phyloP scores from a whole-genome alignment of 495 filamentous ascomycete species.

The Neohortaea acidophila region DNA sequence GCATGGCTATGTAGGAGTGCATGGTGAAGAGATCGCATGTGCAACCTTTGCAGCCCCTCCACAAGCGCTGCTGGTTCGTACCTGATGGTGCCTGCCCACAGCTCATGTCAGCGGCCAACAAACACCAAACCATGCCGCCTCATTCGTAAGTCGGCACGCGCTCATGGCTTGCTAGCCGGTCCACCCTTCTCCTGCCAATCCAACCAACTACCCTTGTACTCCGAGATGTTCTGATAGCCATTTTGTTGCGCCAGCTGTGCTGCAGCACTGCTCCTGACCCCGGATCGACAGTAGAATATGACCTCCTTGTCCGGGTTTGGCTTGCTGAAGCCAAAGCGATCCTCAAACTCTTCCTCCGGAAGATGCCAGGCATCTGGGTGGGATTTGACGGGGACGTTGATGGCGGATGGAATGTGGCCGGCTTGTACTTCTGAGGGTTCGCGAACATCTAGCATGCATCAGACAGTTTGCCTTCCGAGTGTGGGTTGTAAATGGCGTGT shows the following conservation, averaged over 20 bases:
- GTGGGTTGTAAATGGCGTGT: not conserved
- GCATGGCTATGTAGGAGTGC: no score
- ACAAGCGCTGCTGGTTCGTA: no score
- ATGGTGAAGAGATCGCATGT: no score
- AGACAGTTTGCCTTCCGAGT: not conserved
- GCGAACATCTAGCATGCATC: slow-evolving; percentile 52
- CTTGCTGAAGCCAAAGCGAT: slow-evolving; percentile 51
- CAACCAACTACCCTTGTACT: slow-evolving; percentile 80
- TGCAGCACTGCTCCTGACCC: slow-evolving; percentile 67
- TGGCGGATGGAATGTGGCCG: slow-evolving; percentile 62
- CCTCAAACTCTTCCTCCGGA: slow-evolving; percentile 57
- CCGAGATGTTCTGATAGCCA: slow-evolving; percentile 58
- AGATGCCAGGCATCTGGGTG: slow-evolving; percentile 67
- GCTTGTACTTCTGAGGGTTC: slow-evolving; percentile 61
- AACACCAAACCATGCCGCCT: no score
- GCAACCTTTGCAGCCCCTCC: no score
- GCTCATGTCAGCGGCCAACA: no score
- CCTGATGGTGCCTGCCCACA: no score
- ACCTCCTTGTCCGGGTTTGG: slow-evolving; percentile 42
- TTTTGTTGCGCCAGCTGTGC: slow-evolving; percentile 61
- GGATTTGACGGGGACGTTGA: slow-evolving; percentile 64
- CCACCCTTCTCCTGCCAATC: slow-evolving; percentile 69
- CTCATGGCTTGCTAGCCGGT: slow-evolving; percentile 1
- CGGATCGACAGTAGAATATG: slow-evolving; percentile 86
- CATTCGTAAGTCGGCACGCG: no score